Evolutionary conservation across 202 grass and related monocot genomes (phyloP).

Genomic region (Carex arenaria): DNA sequence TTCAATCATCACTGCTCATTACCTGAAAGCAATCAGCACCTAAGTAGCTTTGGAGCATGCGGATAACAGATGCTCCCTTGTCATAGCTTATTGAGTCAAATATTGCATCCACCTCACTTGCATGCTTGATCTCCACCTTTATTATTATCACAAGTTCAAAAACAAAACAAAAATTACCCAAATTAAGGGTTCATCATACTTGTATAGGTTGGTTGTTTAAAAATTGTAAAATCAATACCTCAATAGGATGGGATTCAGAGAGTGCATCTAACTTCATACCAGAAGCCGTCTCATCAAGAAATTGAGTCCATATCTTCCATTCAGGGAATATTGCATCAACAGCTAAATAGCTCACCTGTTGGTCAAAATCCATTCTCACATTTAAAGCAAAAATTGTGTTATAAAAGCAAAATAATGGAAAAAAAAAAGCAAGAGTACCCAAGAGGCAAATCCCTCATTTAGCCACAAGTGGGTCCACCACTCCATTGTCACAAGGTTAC

Average conservation of each 20-base stretch:
- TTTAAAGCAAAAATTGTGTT: background rate
- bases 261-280: conserved; percentile 71
- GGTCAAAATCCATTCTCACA: conserved; percentile 12
- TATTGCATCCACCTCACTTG: conserved; percentile 71
- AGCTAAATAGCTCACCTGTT: conserved; percentile 76
- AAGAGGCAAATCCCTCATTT: conserved; percentile 93
- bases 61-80: conserved; percentile 81
- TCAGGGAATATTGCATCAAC: conserved; percentile 73
- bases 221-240: conserved; percentile 40
- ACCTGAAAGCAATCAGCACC: conserved; percentile 82
- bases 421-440: conserved; percentile 35
- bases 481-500: conserved; percentile 98
- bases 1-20: background rate
- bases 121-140: conserved; percentile 85
- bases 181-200: background rate
- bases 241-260: conserved; percentile 89
- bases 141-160: conserved; percentile 18
- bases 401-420: background rate
- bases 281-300: conserved; percentile 64
- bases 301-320: conserved; percentile 94
- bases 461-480: conserved; percentile 99
- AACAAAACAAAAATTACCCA: background rate
- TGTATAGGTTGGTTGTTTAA: background rate
- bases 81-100: conserved; percentile 91
- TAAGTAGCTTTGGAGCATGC: conserved; percentile 89